phyloP scores from a whole-genome alignment of 2,329 filamentous ascomycete genomes.

The Calonectria pseudoturangicola region DNA sequence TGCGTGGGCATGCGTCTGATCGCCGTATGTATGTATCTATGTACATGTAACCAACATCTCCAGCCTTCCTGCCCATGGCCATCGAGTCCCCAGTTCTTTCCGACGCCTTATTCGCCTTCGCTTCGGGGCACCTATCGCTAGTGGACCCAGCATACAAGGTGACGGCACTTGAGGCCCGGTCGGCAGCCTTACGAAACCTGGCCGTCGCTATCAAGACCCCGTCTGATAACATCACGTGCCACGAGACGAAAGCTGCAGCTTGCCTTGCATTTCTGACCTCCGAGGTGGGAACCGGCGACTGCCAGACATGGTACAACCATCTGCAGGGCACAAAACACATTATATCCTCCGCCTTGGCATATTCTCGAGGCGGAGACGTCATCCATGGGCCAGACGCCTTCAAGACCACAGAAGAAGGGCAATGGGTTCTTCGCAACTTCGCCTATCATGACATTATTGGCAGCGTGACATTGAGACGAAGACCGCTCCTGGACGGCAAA shows the following conservation, averaged over 20 bases:
- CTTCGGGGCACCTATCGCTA: slow-evolving; percentile 27
- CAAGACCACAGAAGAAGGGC: slow-evolving; percentile 19
- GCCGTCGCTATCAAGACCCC: slow-evolving; percentile 26
- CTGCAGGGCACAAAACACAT: slow-evolving; percentile 21
- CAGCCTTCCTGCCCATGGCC: slow-evolving; percentile 31
- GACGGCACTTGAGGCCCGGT: slow-evolving; percentile 29
- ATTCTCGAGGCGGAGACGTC: neutral
- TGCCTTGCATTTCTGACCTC: slow-evolving; percentile 27
- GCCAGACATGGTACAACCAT: slow-evolving; percentile 28
- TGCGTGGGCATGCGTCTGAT: too few species aligned
- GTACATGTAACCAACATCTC: neutral
- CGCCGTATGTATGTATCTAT: neutral
- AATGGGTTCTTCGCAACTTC: slow-evolving; percentile 32
- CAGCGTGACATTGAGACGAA: slow-evolving; percentile 24
- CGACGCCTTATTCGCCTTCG: slow-evolving; percentile 28
- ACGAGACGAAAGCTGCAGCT: slow-evolving; percentile 25
- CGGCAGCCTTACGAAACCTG: slow-evolving; percentile 22
- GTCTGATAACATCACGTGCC: slow-evolving; percentile 11
- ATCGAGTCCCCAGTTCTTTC: slow-evolving; percentile 29
- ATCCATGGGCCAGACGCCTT: slow-evolving; percentile 21
- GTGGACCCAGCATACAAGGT: slow-evolving; percentile 26
- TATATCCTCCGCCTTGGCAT: neutral
- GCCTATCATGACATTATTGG: slow-evolving; percentile 37
- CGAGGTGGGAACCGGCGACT: slow-evolving; percentile 23
- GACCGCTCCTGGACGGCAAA: slow-evolving; percentile 5